Evolutionary conservation across 352 stramenopile species (phyloP).

Genomic region (Stephanocyclus meneghinianus): DNA sequence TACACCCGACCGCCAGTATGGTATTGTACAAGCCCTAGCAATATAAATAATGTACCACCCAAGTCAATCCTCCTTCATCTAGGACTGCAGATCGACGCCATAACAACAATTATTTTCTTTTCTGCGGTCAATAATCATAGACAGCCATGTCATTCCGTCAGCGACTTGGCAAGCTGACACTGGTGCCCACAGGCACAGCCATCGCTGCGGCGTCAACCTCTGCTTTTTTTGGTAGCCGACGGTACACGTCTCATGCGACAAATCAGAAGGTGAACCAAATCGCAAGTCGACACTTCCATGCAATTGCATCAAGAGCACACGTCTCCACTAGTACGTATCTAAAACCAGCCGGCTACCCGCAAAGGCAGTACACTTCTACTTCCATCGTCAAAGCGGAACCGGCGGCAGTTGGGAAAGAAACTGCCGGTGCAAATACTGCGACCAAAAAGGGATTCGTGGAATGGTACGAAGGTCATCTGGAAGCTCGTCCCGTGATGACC

Average conservation of each 20-base stretch:
- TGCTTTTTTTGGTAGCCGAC: not conserved
- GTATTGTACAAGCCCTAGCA: no score
- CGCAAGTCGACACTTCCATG: not conserved
- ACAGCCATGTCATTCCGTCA: constrained; percentile 2
- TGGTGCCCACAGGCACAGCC: not conserved
- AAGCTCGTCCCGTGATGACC: constrained; percentile 53
- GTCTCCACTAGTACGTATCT: not conserved
- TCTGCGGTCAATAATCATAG: no score
- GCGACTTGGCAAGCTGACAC: not conserved
- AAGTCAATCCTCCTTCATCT: no score
- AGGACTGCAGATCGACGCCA: no score
- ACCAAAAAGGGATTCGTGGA: constrained; percentile 46
- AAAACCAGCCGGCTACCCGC: not conserved
- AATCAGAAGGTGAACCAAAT: not conserved
- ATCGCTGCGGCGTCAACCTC: not conserved
- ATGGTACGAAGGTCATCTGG: constrained; percentile 73
- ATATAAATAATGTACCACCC: no score
- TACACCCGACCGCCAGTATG: no score
- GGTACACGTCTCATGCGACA: not conserved
- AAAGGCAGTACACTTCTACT: not conserved
- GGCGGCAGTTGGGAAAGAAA: not conserved
- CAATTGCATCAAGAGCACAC: not conserved
- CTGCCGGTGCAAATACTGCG: not conserved
- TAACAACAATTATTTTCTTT: no score
- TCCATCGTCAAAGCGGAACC: not conserved